Conservation (phyloP, 2,329 filamentous ascomycete species). For the Moelleriella libera region DNA sequence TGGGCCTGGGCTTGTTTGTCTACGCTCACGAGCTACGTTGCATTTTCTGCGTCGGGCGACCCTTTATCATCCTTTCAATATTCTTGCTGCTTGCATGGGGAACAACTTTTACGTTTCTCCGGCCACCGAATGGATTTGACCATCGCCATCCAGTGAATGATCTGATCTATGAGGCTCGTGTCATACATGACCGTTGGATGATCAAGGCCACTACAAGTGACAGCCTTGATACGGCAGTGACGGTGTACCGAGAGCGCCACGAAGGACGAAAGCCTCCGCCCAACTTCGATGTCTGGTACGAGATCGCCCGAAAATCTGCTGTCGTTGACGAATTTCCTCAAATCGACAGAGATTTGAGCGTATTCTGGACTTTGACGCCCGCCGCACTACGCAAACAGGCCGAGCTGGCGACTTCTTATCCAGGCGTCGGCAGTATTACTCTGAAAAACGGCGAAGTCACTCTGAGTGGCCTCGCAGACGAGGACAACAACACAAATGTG, state of each 20-base stretch:
- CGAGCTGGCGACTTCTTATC: conserved; percentile 21
- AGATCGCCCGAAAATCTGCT: conserved; percentile 57
- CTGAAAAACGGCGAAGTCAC: conserved; percentile 50
- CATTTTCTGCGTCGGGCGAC: conserved; percentile 27
- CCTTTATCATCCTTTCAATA: conserved; percentile 24
- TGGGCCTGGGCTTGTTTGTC: conserved; percentile 27
- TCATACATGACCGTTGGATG: conserved; percentile 34
- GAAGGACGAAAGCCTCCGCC: conserved; percentile 60
- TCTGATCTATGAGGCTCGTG: conserved; percentile 32
- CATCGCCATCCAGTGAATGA: conserved; percentile 31
- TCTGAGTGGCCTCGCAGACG: conserved; percentile 19
- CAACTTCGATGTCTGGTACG: conserved; percentile 74
- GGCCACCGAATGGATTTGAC: conserved; percentile 13
- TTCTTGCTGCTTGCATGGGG: conserved; percentile 20
- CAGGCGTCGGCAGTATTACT: conserved; percentile 33
- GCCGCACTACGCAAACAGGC: conserved; percentile 49
- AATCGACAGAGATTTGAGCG: conserved; percentile 59
- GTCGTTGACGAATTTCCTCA: conserved; percentile 73
- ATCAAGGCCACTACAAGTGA: conserved; percentile 30
- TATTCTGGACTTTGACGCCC: conserved; percentile 65
- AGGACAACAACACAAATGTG: conserved; percentile 20
- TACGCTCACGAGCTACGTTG: conserved; percentile 28
- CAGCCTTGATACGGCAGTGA: conserved; percentile 29
- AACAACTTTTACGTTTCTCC: conserved; percentile 21
- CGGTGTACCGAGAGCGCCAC: conserved; percentile 35